phyloP scores from a whole-genome alignment of 768 basidiomycete genomes.

The Rhodocollybia butyracea region DNA sequence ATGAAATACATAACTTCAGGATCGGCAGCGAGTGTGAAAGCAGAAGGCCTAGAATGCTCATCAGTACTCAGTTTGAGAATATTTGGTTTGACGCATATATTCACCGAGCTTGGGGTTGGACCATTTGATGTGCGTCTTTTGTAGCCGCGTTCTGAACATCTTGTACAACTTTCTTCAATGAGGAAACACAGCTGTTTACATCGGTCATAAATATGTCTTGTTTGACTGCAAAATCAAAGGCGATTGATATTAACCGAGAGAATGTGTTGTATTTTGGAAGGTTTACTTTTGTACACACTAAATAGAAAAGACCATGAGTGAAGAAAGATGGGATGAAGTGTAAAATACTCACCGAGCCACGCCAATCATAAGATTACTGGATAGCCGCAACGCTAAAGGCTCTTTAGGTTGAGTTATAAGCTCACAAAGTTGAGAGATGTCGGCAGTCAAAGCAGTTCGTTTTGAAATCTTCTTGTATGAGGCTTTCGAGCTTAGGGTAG shows the following conservation, averaged over 20 bases:
- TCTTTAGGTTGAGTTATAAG: constrained; percentile 82
- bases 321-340: not conserved
- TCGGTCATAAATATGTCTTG: constrained; percentile 82
- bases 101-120: constrained; percentile 69
- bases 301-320: not conserved
- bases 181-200: constrained; percentile 71
- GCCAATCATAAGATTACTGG: constrained; percentile 87
- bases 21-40: constrained; percentile 52
- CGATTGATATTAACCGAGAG: too few relatives aligned
- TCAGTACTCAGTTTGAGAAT: not conserved
- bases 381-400: constrained; percentile 81
- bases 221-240: too few relatives aligned
- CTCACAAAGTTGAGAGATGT: constrained; percentile 77
- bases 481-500: constrained; percentile 86
- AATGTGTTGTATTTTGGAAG: too few relatives aligned
- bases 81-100: constrained; percentile 10
- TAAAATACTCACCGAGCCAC: constrained; percentile 63
- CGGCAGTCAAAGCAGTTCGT: constrained; percentile 79
- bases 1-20: constrained; percentile 44
- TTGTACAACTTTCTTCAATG: constrained; percentile 75
- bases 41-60: constrained; percentile 36
- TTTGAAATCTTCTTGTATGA: constrained; percentile 80
- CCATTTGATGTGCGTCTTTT: constrained; percentile 57
- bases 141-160: constrained; percentile 50
- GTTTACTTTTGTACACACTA: constrained; percentile 56